Base-by-base conservation (phyloP, 2,329 filamentous ascomycete genomes). In the Aaosphaeria pasadenensis region DNA sequence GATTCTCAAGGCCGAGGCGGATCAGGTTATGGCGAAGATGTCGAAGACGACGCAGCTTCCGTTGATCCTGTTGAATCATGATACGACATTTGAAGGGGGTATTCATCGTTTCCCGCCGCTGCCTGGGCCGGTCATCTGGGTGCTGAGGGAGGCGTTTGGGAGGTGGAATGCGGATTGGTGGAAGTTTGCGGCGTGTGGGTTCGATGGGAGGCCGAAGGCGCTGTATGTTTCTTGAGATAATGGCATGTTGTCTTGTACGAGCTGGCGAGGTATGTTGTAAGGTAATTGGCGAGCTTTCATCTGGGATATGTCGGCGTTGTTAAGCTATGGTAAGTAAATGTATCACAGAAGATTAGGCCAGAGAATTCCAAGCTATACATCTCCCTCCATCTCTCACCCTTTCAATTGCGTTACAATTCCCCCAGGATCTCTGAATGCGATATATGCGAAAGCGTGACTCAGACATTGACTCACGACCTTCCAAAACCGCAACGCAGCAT, bases 71-170 rank as follows among this genome's bases (percentile, higher is more conserved):
- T 11, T 47, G 6, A 56, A 54, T 30, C 53, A 62, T 45, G 56
- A 59, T 51, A 9, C 30, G 6, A 48, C 47, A 29, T 59, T 49
- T 47, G 56, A 59, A 47, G 46, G 49, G 11, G 52, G 56, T 5
- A 43, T 50, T 9, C 44, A 55, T 47, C 17, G 42, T 32, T 53
- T 57, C 30, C 53, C 50, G 7, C 50, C 50, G 7, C 29, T 52
- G 7, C 51, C 83, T 50, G 86, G 86, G 50, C 84, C 84, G 1
- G 84, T 87, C 57, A 77, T 85, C 47, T 77, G 74, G 68, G 86
- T 87, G 62, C 86, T 85, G 11, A 76, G 72, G 46, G 83, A 75
- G 29, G 86, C 77, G 61, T 86, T 86, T 51, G 74, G 74, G 78
- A 86, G 83, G 32, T 82, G 86, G 53, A 45, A 59, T 44, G 35